Base-by-base conservation (phyloP, 75 land plant genomes). In the Picea glauca region DNA sequence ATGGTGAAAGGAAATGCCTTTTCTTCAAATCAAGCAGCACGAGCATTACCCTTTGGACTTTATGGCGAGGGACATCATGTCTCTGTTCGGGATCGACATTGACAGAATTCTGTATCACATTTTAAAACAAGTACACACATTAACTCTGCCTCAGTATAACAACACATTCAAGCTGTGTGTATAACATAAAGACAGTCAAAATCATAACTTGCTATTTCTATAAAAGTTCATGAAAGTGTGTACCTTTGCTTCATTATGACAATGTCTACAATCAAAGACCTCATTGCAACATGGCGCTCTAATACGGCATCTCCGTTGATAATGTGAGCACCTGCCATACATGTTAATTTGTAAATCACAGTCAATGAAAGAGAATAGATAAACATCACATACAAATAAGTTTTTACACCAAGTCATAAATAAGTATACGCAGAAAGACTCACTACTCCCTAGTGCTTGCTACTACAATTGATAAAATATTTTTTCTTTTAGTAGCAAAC, bases 241-340 rank as follows among this genome's bases (percentile, higher is more conserved):
- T 77, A 93, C 95, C 87, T 80, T 94, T 21, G 91, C 89, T 63
- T 94, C 95, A 76, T 94, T 92, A 74, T 92, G 97, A 75, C 97
- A 94, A 26, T 26, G 26, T 26, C 26, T 26, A 26, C 26, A 26
- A 26, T 26, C 26, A 26, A 26, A 26, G 26, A 26, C 26, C 26
- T 26, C 26, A 26, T 26, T 26, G 26, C 26, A 26, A 26, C 26
- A 26, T 26, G 26, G 26, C 26, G 26, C 26, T 26, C 26, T 26
- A 26, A 26, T 26, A 26, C 26, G 26, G 26, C 26, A 26, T 26
- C 26, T 26, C 26, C 26, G 26, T 26, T 26, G 26, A 26, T 26
- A 26, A 26, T 26, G 26, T 26, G 70, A 90, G 97, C 32, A 95
- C 26, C 26, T 93, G 63, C 77, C 58, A 78, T 14, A 40, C 61